Percentiles rank a stretch among this genome's conserved stretches.
phyloP scores from a whole-genome alignment of 306 rosid genomes.

The Cyclanthera cordifolia region DNA sequence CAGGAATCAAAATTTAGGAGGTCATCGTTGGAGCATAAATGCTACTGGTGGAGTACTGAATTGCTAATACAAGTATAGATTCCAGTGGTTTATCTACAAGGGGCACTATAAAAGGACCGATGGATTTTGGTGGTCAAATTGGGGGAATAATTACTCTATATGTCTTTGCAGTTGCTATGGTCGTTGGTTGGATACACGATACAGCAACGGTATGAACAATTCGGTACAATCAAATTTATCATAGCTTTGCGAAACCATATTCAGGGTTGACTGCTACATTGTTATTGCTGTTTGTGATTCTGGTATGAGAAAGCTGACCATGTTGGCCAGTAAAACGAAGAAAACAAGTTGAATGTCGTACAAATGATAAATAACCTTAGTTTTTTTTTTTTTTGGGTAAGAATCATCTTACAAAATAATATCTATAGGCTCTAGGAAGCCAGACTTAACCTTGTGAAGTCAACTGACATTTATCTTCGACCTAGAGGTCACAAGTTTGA shows the following conservation, averaged over 20 bases:
- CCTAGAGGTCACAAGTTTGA: too few species aligned
- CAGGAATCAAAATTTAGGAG: slow-evolving; percentile 7
- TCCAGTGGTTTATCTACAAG: not conserved
- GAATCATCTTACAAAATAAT: too few species aligned
- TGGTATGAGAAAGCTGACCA: not conserved
- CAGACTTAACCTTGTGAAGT: too few species aligned
- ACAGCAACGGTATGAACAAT: slow-evolving; percentile 2
- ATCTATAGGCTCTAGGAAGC: too few species aligned
- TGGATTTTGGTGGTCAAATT: not conserved
- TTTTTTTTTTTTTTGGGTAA: too few species aligned
- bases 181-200: not conserved
- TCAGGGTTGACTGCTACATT: not conserved
- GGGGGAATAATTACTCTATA: slow-evolving; percentile 1
- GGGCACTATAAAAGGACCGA: not conserved
- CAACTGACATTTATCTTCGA: too few species aligned
- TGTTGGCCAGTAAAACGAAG: not conserved
- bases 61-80: slow-evolving; percentile 4
- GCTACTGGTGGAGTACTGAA: not conserved
- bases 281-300: not conserved
- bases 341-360: not conserved
- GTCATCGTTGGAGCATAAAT: not conserved
- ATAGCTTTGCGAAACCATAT: not conserved
- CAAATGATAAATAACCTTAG: not conserved
- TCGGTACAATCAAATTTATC: not conserved
- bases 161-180: not conserved